A percentile compares a stretch with the other conserved stretches of the same genome.
Evolutionary conservation across 192 early-diverging fungal genomes (phyloP).

Genomic region (Coemansia sp.): DNA sequence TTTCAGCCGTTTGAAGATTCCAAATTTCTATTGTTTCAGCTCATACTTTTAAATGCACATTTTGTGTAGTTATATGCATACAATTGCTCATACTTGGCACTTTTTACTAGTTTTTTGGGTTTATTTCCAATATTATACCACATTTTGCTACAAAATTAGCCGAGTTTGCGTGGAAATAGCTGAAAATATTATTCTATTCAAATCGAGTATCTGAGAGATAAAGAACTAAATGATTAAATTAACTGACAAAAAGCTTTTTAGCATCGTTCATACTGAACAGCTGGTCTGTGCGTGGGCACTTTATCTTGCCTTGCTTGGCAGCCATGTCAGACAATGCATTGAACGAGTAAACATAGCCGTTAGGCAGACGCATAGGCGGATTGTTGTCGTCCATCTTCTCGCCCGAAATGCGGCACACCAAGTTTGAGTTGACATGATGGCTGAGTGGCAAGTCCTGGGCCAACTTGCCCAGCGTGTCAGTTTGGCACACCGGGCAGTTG

Average conservation of each 20-base stretch:
- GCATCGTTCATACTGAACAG: constrained; percentile 58
- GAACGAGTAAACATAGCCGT: constrained; percentile 92
- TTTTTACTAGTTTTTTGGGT: constrained; percentile 40
- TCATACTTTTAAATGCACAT: background rate
- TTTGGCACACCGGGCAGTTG: constrained; percentile 95
- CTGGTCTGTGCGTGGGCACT: constrained; percentile 69
- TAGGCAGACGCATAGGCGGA: constrained; percentile 91
- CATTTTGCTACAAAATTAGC: background rate
- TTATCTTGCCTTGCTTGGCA: constrained; percentile 63
- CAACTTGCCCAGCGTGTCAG: constrained; percentile 78
- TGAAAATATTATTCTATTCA: background rate
- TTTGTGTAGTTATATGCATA: background rate
- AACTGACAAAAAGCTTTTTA: constrained; percentile 80
- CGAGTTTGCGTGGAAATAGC: too few relatives aligned
- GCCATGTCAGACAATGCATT: constrained; percentile 73
- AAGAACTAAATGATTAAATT: constrained; percentile 7
- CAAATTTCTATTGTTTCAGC: too few relatives aligned
- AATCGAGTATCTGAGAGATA: background rate
- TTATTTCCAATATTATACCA: background rate
- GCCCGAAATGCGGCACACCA: constrained; percentile 91
- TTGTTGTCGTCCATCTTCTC: constrained; percentile 97
- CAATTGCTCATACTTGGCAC: background rate
- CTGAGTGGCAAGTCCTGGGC: constrained; percentile 84
- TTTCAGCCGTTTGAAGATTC: too few relatives aligned
- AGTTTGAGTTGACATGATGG: constrained; percentile 92